Evolutionary conservation across 139 green algal genomes (phyloP).

Genomic region (Tetratostichococcus sp.): DNA sequence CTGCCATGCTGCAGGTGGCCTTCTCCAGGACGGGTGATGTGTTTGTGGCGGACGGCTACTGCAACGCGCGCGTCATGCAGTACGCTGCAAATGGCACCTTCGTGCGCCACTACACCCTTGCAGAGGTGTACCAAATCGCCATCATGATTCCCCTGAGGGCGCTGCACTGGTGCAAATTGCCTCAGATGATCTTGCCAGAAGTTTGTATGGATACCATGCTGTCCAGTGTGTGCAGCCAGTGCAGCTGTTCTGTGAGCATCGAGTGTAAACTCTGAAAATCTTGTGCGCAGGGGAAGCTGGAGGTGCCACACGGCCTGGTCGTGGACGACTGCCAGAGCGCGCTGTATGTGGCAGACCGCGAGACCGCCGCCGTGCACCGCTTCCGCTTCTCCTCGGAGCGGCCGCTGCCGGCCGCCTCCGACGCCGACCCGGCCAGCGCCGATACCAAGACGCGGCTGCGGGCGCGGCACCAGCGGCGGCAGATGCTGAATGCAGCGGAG

Average conservation of each 20-base stretch:
- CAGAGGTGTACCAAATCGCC: neutral
- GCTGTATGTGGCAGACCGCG: slow-evolving; percentile 62
- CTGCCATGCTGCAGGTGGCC: slow-evolving; percentile 42
- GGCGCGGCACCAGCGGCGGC: too few species aligned
- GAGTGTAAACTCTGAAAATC: too few species aligned
- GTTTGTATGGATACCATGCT: too few species aligned
- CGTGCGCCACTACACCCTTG: slow-evolving; percentile 18
- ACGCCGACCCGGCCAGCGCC: too few species aligned
- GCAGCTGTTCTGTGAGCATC: too few species aligned
- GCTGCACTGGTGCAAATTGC: too few species aligned
- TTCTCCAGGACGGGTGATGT: slow-evolving; percentile 62
- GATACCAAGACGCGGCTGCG: neutral
- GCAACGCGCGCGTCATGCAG: slow-evolving; percentile 49
- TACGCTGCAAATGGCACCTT: slow-evolving; percentile 38
- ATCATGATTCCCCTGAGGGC: too few species aligned
- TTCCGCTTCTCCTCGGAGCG: slow-evolving; percentile 5
- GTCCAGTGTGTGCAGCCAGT: too few species aligned
- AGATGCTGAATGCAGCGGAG: too few species aligned
- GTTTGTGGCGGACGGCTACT: slow-evolving; percentile 68
- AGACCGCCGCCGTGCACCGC: slow-evolving; percentile 35
- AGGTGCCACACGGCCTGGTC: slow-evolving; percentile 60
- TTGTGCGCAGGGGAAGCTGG: neutral
- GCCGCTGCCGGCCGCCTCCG: too few species aligned
- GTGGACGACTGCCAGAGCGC: slow-evolving; percentile 68
- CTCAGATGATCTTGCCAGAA: too few species aligned